These are phyloP conservation scores for Saprolegnia parasitica DNA, from an alignment of 352 stramenopile species.

Conservation along the genomic window DNA sequence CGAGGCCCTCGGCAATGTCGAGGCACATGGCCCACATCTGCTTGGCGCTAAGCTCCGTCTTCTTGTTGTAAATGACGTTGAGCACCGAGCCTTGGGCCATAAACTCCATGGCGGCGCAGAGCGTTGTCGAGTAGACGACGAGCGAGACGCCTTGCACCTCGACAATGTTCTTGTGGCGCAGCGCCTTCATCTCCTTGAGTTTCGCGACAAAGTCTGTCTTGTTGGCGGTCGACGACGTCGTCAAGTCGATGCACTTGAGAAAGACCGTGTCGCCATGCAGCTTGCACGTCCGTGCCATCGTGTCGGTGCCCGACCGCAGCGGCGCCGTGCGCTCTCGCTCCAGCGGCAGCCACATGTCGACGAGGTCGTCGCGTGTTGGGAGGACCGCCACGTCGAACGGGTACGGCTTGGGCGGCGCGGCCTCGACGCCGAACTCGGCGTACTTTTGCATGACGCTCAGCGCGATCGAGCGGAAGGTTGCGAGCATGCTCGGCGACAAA, in stretches of 20 bases:
- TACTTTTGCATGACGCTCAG: not conserved
- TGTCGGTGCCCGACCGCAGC: not conserved
- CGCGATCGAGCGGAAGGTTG: not conserved
- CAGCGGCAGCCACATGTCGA: slow-evolving; percentile 6
- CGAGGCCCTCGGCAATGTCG: slow-evolving; percentile 6
- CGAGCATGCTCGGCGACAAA: not conserved
- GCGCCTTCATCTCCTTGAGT: not conserved
- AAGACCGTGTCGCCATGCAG: slow-evolving; percentile 10
- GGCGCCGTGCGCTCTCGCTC: slow-evolving; percentile 13
- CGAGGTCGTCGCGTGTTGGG: not conserved
- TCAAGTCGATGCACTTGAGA: slow-evolving; percentile 26
- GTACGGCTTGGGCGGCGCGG: not conserved
- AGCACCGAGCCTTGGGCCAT: slow-evolving; percentile 14
- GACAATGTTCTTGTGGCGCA: slow-evolving; percentile 9
- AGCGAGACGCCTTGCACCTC: slow-evolving; percentile 5
- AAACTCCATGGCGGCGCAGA: slow-evolving; percentile 17
- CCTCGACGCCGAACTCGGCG: not conserved
- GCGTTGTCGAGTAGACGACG: slow-evolving; percentile 13
- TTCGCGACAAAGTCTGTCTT: slow-evolving; percentile 8
- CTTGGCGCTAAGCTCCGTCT: not conserved
- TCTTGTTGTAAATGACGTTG: not conserved
- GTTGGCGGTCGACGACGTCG: not conserved
- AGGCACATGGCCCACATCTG: slow-evolving; percentile 10
- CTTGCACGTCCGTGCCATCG: not conserved
- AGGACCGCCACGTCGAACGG: slow-evolving; percentile 2